A percentile compares a stretch with the other conserved stretches of the same genome.
These are phyloP conservation scores for Chytriomyces sp. DNA, from an alignment of 192 early-diverging fungal genomes.

Conservation along the genomic window DNA sequence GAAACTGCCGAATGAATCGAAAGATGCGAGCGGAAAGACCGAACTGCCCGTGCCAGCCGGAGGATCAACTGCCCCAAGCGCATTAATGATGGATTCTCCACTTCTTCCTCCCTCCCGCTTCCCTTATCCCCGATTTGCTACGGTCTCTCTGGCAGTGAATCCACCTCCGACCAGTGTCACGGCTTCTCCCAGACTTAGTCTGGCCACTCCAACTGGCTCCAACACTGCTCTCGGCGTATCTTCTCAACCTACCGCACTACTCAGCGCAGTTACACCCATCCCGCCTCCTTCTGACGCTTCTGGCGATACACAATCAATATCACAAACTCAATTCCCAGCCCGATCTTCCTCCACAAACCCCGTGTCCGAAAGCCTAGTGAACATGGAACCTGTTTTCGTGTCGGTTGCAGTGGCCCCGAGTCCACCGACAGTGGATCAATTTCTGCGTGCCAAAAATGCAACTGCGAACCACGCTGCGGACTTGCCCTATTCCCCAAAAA, in stretches of 20 bases:
- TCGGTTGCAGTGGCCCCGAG: background rate
- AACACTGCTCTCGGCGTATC: background rate
- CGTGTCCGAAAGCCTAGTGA: background rate
- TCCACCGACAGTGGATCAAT: background rate
- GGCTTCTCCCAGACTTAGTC: background rate
- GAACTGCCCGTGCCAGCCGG: background rate
- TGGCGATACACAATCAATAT: background rate
- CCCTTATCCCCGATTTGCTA: constrained; percentile 18
- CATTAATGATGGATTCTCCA: background rate
- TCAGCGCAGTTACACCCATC: background rate
- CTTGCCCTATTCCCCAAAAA: background rate
- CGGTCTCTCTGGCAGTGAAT: background rate
- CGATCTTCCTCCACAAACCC: background rate
- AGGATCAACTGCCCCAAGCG: background rate
- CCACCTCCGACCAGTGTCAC: background rate
- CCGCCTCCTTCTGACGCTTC: background rate
- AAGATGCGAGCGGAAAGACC: background rate
- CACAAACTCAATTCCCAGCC: background rate
- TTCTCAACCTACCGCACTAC: background rate
- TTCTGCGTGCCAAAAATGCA: background rate
- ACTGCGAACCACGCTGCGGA: background rate
- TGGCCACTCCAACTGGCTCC: background rate
- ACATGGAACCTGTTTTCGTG: background rate
- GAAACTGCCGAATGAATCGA: background rate
- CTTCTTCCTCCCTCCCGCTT: constrained; percentile 1